Percentiles rank a stretch among this genome's conserved stretches.
These are phyloP conservation scores for Globisporangium uncinulatum DNA, from an alignment of 352 stramenopile species.

Conservation along the genomic window DNA sequence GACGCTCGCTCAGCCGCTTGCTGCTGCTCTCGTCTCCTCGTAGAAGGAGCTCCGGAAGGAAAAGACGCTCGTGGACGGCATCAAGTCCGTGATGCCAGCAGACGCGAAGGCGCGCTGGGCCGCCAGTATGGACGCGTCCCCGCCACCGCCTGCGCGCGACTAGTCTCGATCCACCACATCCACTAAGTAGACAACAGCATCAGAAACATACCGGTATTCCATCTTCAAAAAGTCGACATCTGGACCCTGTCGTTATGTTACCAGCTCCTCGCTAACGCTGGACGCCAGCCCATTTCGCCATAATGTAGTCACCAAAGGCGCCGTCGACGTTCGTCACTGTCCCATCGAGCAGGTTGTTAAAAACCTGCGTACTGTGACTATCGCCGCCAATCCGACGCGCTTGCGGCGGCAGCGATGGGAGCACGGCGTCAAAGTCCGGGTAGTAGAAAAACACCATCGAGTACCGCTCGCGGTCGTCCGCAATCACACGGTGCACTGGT, in stretches of 20 bases:
- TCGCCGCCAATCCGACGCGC: constrained; percentile 39
- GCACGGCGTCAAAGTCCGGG: constrained; percentile 68
- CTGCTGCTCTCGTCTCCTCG: neutral
- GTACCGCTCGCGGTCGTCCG: constrained; percentile 64
- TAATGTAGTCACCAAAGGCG: constrained; percentile 80
- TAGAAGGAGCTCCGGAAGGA: constrained; percentile 67
- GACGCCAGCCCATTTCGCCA: constrained; percentile 74
- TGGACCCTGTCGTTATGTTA: neutral
- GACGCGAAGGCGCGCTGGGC: constrained; percentile 48
- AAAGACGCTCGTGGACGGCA: constrained; percentile 42
- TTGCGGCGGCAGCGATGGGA: constrained; percentile 29
- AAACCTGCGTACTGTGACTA: constrained; percentile 21
- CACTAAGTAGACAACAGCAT: neutral
- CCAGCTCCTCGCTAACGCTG: constrained; percentile 27
- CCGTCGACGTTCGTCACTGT: constrained; percentile 46
- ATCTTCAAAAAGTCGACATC: neutral
- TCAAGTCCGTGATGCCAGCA: constrained; percentile 62
- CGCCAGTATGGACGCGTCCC: constrained; percentile 8
- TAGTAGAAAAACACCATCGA: constrained; percentile 88
- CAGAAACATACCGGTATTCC: neutral
- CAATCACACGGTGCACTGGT: constrained; percentile 69
- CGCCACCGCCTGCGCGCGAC: neutral
- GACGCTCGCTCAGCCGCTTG: too few relatives aligned
- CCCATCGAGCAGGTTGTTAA: constrained; percentile 75
- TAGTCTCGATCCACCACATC: neutral